phyloP scores from a whole-genome alignment of 768 basidiomycete genomes.

The Crepidotus variabilis region DNA sequence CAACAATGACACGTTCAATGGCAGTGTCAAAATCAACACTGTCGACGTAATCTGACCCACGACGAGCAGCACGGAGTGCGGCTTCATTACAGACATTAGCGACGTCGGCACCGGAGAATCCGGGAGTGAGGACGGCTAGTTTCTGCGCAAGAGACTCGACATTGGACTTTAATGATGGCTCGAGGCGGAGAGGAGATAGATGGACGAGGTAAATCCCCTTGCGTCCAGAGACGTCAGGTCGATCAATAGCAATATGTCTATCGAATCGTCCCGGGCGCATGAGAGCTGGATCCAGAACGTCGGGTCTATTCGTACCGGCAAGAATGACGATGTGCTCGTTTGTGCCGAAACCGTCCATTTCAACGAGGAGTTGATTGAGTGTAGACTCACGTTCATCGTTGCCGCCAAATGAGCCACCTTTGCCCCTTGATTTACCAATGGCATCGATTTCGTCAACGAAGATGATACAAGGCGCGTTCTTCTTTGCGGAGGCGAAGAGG shows the following conservation, averaged over 20 bases:
- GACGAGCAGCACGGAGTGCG: too few relatives aligned
- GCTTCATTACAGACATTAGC: too few relatives aligned
- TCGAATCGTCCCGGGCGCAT: conserved; percentile 95
- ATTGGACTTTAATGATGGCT: too few relatives aligned
- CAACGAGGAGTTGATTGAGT: conserved; percentile 95
- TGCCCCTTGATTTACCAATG: too few relatives aligned
- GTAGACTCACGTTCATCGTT: conserved; percentile 35
- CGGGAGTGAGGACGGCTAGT: too few relatives aligned
- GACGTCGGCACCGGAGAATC: too few relatives aligned
- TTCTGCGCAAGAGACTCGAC: too few relatives aligned
- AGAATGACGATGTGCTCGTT: conserved; percentile 97
- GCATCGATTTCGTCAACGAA: conserved; percentile 99
- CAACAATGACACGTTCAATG: too few relatives aligned
- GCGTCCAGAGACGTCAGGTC: conserved; percentile 77
- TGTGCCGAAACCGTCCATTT: conserved; percentile 99
- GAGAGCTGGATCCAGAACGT: conserved; percentile 93
- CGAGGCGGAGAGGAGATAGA: too few relatives aligned
- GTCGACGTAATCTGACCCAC: too few relatives aligned
- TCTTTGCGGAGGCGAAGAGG: conserved; percentile 89
- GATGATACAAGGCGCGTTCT: conserved; percentile 94
- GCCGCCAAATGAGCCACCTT: conserved; percentile 56
- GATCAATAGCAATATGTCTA: conserved; percentile 87
- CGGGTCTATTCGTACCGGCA: conserved; percentile 96
- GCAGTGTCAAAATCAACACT: too few relatives aligned
- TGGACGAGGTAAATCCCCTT: conserved; percentile 55